Percentiles rank a stretch among this genome's conserved stretches.
phyloP scores from a whole-genome alignment of 1,284 basidiomycete genomes.

The Ustilago tritici region DNA sequence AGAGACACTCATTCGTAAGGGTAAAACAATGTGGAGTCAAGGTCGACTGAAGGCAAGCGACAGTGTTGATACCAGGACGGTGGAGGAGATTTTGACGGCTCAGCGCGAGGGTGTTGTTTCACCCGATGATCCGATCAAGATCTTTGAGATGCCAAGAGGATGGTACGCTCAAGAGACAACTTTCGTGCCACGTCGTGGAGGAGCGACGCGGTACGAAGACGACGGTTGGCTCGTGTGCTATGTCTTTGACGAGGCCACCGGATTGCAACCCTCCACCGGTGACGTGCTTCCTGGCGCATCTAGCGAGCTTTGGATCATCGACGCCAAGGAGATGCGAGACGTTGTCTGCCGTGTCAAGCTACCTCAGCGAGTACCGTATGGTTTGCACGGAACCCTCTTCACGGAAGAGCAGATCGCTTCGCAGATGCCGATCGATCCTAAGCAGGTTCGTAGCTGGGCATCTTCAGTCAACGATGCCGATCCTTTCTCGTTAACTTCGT shows the following conservation, averaged over 20 bases:
- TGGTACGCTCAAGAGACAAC: constrained; percentile 72
- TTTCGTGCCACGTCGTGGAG: constrained; percentile 69
- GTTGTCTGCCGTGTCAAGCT: constrained; percentile 71
- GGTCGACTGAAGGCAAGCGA: constrained; percentile 40
- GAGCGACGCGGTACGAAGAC: constrained; percentile 66
- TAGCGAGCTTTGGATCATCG: constrained; percentile 72
- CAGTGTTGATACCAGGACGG: constrained; percentile 70
- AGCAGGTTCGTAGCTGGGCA: constrained; percentile 46
- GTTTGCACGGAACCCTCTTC: constrained; percentile 69
- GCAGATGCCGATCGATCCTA: constrained; percentile 50
- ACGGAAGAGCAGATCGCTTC: constrained; percentile 60
- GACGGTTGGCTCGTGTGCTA: constrained; percentile 73
- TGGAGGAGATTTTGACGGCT: constrained; percentile 69
- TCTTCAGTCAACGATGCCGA: constrained; percentile 36
- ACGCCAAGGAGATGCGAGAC: constrained; percentile 70
- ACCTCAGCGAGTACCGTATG: constrained; percentile 71
- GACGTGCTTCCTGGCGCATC: constrained; percentile 66
- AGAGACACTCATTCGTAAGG: constrained; percentile 65
- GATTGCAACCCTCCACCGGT: constrained; percentile 67
- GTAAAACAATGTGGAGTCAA: constrained; percentile 61
- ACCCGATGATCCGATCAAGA: constrained; percentile 58
- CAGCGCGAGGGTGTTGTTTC: constrained; percentile 47
- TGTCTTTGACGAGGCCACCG: constrained; percentile 72
- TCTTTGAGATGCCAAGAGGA: constrained; percentile 71
- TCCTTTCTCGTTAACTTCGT: constrained; percentile 27